A percentile compares a stretch with the other conserved stretches of the same genome.
Evolutionary conservation across 2,329 filamentous ascomycete genomes (phyloP).

Genomic region (Penicillium sp.): DNA sequence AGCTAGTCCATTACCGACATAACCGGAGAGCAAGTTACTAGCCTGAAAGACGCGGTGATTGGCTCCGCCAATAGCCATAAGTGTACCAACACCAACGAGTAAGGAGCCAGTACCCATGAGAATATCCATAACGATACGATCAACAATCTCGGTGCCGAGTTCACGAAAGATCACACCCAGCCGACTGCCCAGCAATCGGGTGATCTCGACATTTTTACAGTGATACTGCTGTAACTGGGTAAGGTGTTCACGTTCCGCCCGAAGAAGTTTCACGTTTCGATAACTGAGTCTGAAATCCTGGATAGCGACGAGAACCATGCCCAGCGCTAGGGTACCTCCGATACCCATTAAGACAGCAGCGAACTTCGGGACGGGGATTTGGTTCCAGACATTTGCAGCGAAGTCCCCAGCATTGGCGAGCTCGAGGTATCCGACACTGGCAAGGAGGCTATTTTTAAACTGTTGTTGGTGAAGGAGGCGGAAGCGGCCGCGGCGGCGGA

Average conservation of each 20-base stretch:
- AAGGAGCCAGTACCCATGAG: conserved; percentile 56
- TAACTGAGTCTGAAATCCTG: conserved; percentile 51
- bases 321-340: conserved; percentile 53
- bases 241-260: conserved; percentile 45
- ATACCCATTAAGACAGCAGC: conserved; percentile 58
- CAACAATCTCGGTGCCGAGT: conserved; percentile 55
- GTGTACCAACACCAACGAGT: conserved; percentile 56
- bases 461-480: conserved; percentile 33
- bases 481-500: conserved; percentile 17
- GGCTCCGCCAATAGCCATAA: conserved; percentile 59
- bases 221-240: conserved; percentile 21
- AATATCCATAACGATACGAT: conserved; percentile 57
- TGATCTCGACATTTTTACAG: conserved; percentile 23
- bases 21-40: conserved; percentile 60
- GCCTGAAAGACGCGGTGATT: conserved; percentile 48
- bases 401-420: conserved; percentile 62
- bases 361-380: conserved; percentile 54
- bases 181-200: conserved; percentile 39
- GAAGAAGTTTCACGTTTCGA: conserved; percentile 53
- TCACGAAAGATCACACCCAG: conserved; percentile 55
- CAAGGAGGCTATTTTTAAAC: conserved; percentile 41
- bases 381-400: conserved; percentile 63
- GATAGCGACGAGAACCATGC: conserved; percentile 53
- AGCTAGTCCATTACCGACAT: conserved; percentile 58
- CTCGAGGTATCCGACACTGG: conserved; percentile 57